Evolutionary conservation across 1,284 basidiomycete genomes (phyloP), one percentile per base, ranked within the genome.

Genomic region (Heimioporus retisporus): DNA sequence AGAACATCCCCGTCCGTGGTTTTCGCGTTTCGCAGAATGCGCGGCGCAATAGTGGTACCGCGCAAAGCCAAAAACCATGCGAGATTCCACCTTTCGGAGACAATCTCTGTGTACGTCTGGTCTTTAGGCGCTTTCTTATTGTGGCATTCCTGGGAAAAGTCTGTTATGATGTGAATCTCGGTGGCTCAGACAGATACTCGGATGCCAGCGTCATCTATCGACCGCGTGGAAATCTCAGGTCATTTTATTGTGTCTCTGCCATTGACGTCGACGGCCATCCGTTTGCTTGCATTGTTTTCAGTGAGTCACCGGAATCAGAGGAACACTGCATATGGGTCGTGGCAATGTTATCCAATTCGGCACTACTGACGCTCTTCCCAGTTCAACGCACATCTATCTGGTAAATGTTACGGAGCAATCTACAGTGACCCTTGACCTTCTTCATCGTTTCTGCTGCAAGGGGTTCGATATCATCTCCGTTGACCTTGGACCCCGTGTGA

Each of bases 91-190:
- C 63, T 35, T 8, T 10, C 11, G 35, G 11, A 71, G 65, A 48
- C 23, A 35, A 8, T 1, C 60, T 59, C 18, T 2, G 40, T 18
- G 66, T 59, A 2, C 53, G 23, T 46, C 46, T 75, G 56, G 31
- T 75, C 31, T 70, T 72, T 60, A 64, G 66, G 11, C 72, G 72
- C 15, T 75, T 67, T 61, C 40, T 73, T 16, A 16, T 75, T 35
- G 4, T 74, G 46, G 66, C 72, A 13, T 35, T 70, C 48, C 58
- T 35, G 23, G 57, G 65, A 8, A 63, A 72, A 60, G 60, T 75
- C 11, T 73, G 69, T 14, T 73, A 73, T 59, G 73, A 75, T 55
- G 48, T 72, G 58, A 63, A 50, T 48, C 50, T 69, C 50, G 67
- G 74, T 18, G 21, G 2, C 57, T 57, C 8, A n/a, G n/a, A n/a